Evolutionary conservation across 306 rosid species (phyloP).

Genomic region (Sophora flavescens): DNA sequence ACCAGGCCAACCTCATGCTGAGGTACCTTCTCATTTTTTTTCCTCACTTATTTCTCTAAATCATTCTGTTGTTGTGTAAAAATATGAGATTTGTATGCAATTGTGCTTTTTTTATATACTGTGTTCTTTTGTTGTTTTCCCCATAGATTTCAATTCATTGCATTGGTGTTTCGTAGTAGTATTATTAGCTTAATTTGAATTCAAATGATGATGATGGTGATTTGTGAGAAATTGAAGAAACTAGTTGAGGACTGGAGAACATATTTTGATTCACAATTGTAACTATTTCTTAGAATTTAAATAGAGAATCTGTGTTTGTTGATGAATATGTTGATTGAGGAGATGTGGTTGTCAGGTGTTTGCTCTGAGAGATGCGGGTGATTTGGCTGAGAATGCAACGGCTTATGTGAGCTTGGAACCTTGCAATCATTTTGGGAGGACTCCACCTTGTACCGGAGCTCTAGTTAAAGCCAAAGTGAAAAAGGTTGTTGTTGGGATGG

Average conservation of each 20-base stretch:
- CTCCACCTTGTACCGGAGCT: conserved; percentile 94
- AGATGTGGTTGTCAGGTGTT: conserved; percentile 68
- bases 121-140: neutral
- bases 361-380: conserved; percentile 91
- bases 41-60: neutral
- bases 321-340: conserved; percentile 28
- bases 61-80: neutral
- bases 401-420: conserved; percentile 97
- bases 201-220: neutral
- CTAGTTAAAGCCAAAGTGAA: conserved; percentile 79
- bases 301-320: conserved; percentile 33
- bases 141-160: neutral
- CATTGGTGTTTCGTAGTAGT: neutral
- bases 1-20: conserved; percentile 92
- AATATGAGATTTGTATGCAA: neutral
- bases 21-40: conserved; percentile 44
- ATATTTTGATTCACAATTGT: conserved; percentile 12
- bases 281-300: conserved; percentile 17
- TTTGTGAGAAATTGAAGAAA: conserved; percentile 17
- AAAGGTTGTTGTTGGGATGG: conserved; percentile 90
- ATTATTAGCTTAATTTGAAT: conserved; percentile 30
- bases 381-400: conserved; percentile 79
- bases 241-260: conserved; percentile 2
- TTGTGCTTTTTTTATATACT: neutral
- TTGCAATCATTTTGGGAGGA: conserved; percentile 92